phyloP scores from a whole-genome alignment of 2,329 filamentous ascomycete species.

The Ramichloridium luteum region DNA sequence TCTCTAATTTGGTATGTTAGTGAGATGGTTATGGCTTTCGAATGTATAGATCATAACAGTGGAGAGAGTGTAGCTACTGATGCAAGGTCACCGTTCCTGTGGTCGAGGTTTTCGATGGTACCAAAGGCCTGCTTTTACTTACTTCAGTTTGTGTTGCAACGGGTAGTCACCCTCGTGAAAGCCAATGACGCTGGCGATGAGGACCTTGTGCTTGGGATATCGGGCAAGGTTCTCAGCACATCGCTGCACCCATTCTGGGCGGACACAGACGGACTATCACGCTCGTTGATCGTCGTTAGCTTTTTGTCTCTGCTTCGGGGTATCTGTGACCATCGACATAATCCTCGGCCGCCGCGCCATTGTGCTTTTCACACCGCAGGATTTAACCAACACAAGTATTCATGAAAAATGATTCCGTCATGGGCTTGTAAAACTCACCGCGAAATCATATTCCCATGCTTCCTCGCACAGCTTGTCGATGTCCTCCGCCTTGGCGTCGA shows the following conservation, averaged over 20 bases:
- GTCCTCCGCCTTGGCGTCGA: constrained; percentile 35
- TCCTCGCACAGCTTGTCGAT: constrained; percentile 45
- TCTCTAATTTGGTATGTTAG: constrained; percentile 24
- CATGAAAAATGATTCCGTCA: too few relatives aligned
- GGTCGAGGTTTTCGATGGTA: not conserved
- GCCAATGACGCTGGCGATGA: constrained; percentile 46
- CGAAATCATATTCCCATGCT: constrained; percentile 37
- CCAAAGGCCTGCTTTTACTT: too few relatives aligned
- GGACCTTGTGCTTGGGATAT: constrained; percentile 31
- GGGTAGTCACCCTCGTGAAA: constrained; percentile 48
- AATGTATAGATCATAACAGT: too few relatives aligned
- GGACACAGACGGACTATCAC: constrained; percentile 44
- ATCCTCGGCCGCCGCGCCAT: too few relatives aligned
- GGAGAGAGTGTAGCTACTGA: not conserved
- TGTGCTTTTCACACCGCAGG: too few relatives aligned
- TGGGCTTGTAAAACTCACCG: constrained; percentile 22
- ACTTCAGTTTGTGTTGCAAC: constrained; percentile 37
- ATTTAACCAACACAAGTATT: too few relatives aligned
- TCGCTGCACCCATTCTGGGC: constrained; percentile 39
- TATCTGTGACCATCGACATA: too few relatives aligned
- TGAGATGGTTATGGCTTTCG: not conserved
- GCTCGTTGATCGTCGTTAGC: too few relatives aligned
- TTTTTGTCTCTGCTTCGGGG: too few relatives aligned
- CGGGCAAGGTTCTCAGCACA: constrained; percentile 36
- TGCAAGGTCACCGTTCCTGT: too few relatives aligned